Base-by-base conservation (phyloP, 129 eudicot species). In the Smallanthus sonchifolius region DNA sequence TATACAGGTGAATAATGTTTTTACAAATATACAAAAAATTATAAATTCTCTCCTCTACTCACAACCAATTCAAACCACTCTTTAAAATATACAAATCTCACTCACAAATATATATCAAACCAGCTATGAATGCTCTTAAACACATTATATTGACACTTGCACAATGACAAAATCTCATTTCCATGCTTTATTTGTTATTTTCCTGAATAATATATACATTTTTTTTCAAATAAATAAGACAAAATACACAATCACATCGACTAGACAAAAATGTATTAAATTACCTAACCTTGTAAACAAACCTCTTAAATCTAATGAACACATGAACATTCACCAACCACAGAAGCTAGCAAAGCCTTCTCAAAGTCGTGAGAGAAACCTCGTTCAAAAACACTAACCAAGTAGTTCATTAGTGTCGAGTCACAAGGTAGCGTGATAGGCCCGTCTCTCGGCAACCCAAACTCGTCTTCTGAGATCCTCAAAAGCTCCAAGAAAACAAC, bases 401-500 rank as follows among this genome's bases (percentile, higher is more conserved):
- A 43, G 63, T 81, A 82, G 54, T 78, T 72, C 81, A 81, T 66
- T 49, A 81, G 65, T 4, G 36, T 65, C 1, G 86, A 69, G 79
- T 85, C 84, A 20, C 79, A 85, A 16, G 86, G 77, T 73, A 85
- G 71, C 36, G 75, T 83, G 74, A 83, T 80, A 14, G 81, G 90
- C 60, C 83, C 83, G 10, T 79, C 66, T 5, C 59, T 48, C 49
- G 83, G 54, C 61, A 76, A 66, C 24, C 96, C 91, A 52, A 82
- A 86, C 79, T 84, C 86, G 51, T 86, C 91, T 43, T 82, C 84
- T 0, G 89, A 85, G 77, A 89, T 84, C 73, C 77, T 75, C 35
- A 89, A 71, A 61, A 89, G 86, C 86, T 82, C 91, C 67, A 80
- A 43, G 73, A 89, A 81, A 40, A 89, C 73, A n/a, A 76, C 79